Conservation (phyloP, 495 filamentous ascomycete species). For the Baudoinia panamericana region DNA sequence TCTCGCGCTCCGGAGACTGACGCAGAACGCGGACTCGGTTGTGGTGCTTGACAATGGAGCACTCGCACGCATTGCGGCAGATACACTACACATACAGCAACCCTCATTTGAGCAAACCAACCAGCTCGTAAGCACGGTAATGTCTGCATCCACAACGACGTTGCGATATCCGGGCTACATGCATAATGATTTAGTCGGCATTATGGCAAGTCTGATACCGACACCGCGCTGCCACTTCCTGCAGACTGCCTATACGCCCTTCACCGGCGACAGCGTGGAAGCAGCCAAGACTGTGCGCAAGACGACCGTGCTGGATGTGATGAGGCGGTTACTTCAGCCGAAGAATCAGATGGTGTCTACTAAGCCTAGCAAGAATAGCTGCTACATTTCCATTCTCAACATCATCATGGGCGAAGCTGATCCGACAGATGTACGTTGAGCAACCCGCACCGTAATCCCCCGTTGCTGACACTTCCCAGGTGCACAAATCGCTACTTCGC, state of each 20-base stretch:
- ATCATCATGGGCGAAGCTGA: constrained; percentile 98
- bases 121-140: constrained; percentile 91
- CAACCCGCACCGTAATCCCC: not conserved
- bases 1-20: constrained; percentile 76
- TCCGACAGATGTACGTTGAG: constrained; percentile 62
- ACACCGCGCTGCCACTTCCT: constrained; percentile 95
- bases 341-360: constrained; percentile 99
- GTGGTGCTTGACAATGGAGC: constrained; percentile 96
- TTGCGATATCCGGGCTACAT: constrained; percentile 96
- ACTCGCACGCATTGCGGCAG: constrained; percentile 82
- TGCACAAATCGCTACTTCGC: constrained; percentile 91
- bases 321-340: constrained; percentile 86
- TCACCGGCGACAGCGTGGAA: constrained; percentile 88
- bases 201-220: constrained; percentile 88
- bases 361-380: constrained; percentile 86
- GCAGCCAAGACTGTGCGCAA: constrained; percentile 94
- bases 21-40: constrained; percentile 93
- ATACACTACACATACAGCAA: constrained; percentile 82
- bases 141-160: constrained; percentile 95
- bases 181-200: constrained; percentile 97
- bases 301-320: constrained; percentile 94
- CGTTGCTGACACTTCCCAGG: constrained; percentile 31
- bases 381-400: constrained; percentile 97
- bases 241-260: constrained; percentile 95
- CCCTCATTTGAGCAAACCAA: constrained; percentile 96